Evolutionary conservation across 1,284 basidiomycete species (phyloP), one percentile per base, ranked within the genome.

Genomic region (Trametes hirsuta): DNA sequence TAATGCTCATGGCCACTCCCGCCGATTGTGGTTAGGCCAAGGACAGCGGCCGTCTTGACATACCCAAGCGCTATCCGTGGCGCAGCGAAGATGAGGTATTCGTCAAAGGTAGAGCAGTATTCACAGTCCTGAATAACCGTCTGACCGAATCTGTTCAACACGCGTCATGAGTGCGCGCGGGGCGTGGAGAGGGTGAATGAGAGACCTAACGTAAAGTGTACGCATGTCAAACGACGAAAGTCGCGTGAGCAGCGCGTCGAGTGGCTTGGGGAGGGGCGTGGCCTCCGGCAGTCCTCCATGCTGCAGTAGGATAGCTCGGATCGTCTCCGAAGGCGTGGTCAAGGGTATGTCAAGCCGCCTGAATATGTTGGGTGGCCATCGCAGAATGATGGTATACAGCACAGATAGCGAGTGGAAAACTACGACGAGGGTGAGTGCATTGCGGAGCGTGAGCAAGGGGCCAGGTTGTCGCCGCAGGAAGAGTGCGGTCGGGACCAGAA

Each of bases 281-380:
- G 72, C 63, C 15, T 65, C 48, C 10, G 65, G 52, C 22, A 73
- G 49, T 64, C 75, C 75, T 14, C 79, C 76, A 10, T 67, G 70
- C 53, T 72, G 70, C 1, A 81, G 63, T 24, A 90, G 69, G 6
- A 80, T 59, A 5, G 75, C 73, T 24, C 80, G 82, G 49, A 92
- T 80, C 10, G 67, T 66, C 30, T 87, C 83, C 24, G 81, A 75
- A 0, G 86, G 78, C 3, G 79, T 77, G 57, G 79, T 84, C 50
- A 89, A 65, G 0, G 87, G 83, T 49, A 90, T 71, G 4, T 74
- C 68, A 18, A 91, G 75, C 2, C 75, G 68, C 25, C 75, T 76
- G 71, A 90, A 92, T 34, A 92, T 66, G 68, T 91, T 91, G 36
- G 79, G 77, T 6, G 89, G 87, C 53, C 79, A 79, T 39, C 72